Conservation (phyloP, 192 early-diverging fungal species). For the Coemansia sp. region DNA sequence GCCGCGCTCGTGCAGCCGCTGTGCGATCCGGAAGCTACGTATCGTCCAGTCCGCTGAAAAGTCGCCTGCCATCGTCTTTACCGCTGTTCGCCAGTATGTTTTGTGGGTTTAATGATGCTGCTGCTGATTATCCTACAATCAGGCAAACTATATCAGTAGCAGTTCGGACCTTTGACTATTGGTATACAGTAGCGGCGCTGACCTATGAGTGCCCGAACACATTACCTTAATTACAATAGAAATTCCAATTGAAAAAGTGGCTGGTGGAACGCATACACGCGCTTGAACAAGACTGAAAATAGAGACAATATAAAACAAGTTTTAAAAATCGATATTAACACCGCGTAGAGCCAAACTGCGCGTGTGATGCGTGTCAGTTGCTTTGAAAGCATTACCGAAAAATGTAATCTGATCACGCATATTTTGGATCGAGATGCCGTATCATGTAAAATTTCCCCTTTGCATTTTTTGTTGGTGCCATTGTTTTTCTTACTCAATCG, state of each 20-base stretch:
- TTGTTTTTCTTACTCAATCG: too few species aligned
- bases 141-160: not conserved
- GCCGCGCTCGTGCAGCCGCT: slow-evolving; percentile 29
- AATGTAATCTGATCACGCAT: slow-evolving; percentile 6
- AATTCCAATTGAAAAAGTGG: not conserved
- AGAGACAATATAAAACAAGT: not conserved
- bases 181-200: too few species aligned
- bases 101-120: too few species aligned
- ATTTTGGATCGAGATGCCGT: not conserved
- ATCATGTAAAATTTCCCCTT: not conserved
- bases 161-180: not conserved
- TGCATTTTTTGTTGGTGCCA: too few species aligned
- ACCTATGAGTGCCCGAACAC: not conserved
- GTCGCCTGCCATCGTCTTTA: slow-evolving; percentile 9
- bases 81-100: not conserved
- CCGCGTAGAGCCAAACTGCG: slow-evolving; percentile 1
- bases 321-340: slow-evolving; percentile 2
- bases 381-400: not conserved
- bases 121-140: too few species aligned
- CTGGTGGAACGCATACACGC: not conserved
- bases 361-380: not conserved
- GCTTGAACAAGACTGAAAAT: not conserved
- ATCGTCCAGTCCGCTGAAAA: slow-evolving; percentile 20
- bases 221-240: not conserved
- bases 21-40: slow-evolving; percentile 51